Evolutionary conservation across 371 early-diverging fungal genomes (phyloP).

Genomic region (Blakeslea trispora): DNA sequence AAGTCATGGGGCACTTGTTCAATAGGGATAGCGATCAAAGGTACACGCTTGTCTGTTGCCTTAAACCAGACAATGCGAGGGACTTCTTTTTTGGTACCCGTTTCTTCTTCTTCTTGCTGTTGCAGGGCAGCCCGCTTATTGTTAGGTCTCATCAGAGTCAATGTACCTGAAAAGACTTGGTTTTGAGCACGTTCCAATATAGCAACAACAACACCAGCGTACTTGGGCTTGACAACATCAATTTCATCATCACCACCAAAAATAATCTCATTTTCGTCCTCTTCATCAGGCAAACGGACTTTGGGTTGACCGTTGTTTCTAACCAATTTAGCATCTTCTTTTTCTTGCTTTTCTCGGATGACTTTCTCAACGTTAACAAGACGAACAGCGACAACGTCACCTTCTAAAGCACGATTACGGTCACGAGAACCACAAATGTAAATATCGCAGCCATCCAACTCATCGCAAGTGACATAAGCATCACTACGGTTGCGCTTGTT

Average conservation of each 20-base stretch:
- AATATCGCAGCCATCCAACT: slow-evolving; percentile 63
- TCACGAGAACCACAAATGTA: slow-evolving; percentile 76
- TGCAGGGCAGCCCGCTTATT: slow-evolving; percentile 58
- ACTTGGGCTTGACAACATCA: slow-evolving; percentile 59
- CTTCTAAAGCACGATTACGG: slow-evolving; percentile 88
- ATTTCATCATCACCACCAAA: slow-evolving; percentile 60
- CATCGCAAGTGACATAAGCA: slow-evolving; percentile 81
- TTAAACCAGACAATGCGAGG: slow-evolving; percentile 81
- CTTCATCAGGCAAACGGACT: slow-evolving; percentile 48
- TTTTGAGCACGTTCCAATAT: slow-evolving; percentile 65
- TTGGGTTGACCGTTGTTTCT: slow-evolving; percentile 49
- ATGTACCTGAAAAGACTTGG: slow-evolving; percentile 66
- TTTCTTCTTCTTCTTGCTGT: slow-evolving; percentile 42
- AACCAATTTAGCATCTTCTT: slow-evolving; percentile 53
- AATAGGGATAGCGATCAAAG: slow-evolving; percentile 75
- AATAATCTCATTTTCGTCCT: slow-evolving; percentile 52
- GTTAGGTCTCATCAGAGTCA: slow-evolving; percentile 60
- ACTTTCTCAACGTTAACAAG: slow-evolving; percentile 75
- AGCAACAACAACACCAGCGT: slow-evolving; percentile 69
- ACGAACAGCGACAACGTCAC: slow-evolving; percentile 84
- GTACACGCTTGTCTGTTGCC: slow-evolving; percentile 82
- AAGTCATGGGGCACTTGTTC: slow-evolving; percentile 71
- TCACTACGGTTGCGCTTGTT: slow-evolving; percentile 83
- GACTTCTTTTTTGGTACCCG: slow-evolving; percentile 30
- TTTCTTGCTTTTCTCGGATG: slow-evolving; percentile 55